Evolutionary conservation across 2,329 filamentous ascomycete genomes (phyloP).

Genomic region (Neofusicoccum kwambonambiense): DNA sequence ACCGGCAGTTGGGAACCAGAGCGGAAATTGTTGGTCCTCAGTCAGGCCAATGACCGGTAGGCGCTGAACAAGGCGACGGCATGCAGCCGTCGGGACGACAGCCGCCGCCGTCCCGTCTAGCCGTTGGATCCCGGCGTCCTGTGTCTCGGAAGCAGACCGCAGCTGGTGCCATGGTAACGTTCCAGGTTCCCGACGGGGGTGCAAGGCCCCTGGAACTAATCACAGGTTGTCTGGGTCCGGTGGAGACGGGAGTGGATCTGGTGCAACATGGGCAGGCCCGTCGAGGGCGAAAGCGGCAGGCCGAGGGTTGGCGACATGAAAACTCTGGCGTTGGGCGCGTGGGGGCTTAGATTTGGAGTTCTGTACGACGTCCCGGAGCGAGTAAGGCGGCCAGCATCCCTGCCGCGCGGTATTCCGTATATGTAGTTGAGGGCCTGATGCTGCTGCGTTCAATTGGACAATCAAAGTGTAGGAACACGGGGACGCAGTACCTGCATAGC

Average conservation of each 20-base stretch:
- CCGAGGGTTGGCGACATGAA: neutral
- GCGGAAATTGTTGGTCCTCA: neutral
- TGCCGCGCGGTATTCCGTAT: neutral
- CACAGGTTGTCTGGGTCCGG: neutral
- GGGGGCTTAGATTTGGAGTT: slow-evolving; percentile 1
- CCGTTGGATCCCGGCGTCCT: slow-evolving; percentile 4
- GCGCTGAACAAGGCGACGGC: neutral
- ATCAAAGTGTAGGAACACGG: neutral
- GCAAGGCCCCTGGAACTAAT: neutral
- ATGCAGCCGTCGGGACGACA: neutral
- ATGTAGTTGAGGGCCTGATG: neutral
- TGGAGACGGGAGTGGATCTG: slow-evolving; percentile 6
- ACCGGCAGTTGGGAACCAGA: neutral
- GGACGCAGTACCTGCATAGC: neutral
- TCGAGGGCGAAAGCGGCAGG: neutral
- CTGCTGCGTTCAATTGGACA: neutral
- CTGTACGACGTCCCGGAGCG: neutral
- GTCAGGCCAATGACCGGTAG: neutral
- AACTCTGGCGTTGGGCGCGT: neutral
- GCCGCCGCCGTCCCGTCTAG: neutral
- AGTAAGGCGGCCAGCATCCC: neutral
- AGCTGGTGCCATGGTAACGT: slow-evolving; percentile 3
- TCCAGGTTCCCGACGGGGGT: neutral
- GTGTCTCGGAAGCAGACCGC: slow-evolving; percentile 6
- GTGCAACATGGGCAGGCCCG: neutral